Conservation (phyloP, 2,329 filamentous ascomycete genomes). For the Nemania serpens region DNA sequence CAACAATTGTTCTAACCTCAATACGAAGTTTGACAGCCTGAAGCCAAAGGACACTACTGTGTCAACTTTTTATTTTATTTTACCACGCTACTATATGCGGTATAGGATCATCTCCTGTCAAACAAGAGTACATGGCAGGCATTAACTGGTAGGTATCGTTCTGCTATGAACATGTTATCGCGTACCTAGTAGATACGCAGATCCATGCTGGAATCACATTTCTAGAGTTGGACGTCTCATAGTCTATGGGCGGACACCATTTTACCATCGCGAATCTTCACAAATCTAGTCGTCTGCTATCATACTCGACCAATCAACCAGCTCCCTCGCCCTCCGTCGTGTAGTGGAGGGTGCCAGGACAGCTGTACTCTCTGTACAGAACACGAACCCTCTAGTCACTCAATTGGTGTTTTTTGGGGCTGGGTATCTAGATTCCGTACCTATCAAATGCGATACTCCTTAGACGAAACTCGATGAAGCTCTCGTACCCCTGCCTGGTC, state of each 20-base stretch:
- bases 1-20: conserved; percentile 2
- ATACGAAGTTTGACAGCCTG: conserved; percentile 5
- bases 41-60: neutral
- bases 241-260: neutral
- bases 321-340: neutral
- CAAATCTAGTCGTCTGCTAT: neutral
- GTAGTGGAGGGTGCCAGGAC: neutral
- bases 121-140: no score
- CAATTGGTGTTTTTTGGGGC: neutral
- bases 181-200: no score
- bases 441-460: neutral
- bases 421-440: no score
- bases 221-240: neutral
- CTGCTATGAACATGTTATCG: no score
- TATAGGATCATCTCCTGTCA: conserved; percentile 10
- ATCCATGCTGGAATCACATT: neutral
- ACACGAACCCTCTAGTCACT: neutral
- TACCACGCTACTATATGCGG: neutral
- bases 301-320: conserved; percentile 8
- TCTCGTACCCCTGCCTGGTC: conserved; percentile 30
- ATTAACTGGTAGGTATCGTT: no score
- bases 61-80: neutral
- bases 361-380: neutral
- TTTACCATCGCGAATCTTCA: neutral
- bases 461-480: conserved; percentile 24